Percentiles rank a stretch among this genome's conserved stretches.
These are phyloP conservation scores for Mucor racemosus DNA, from an alignment of 371 early-diverging fungal genomes.

Conservation along the genomic window DNA sequence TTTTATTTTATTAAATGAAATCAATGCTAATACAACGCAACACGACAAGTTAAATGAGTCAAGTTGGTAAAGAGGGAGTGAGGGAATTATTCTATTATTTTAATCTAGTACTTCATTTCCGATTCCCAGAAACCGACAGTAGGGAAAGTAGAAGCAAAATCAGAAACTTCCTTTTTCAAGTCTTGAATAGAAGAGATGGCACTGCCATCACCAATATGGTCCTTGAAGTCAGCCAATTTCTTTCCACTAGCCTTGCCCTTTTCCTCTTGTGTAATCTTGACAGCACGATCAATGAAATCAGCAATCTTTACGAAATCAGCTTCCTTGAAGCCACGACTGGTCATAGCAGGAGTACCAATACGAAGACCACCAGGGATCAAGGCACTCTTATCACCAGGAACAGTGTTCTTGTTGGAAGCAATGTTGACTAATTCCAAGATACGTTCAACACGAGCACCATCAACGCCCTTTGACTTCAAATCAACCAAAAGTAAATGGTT, in stretches of 20 bases:
- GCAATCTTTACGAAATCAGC: conserved; percentile 83
- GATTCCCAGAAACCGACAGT: conserved; percentile 78
- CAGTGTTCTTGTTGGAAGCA: conserved; percentile 94
- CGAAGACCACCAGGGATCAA: conserved; percentile 93
- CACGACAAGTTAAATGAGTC: too few species aligned
- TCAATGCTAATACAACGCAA: conserved; percentile 14
- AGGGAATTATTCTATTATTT: background rate
- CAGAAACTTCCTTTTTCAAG: conserved; percentile 87
- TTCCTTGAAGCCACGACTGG: conserved; percentile 90
- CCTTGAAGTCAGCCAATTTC: conserved; percentile 94
- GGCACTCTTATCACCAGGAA: conserved; percentile 89
- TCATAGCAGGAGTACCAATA: conserved; percentile 89
- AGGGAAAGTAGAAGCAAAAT: conserved; percentile 88
- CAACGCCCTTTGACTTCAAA: conserved; percentile 82
- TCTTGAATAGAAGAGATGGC: conserved; percentile 63
- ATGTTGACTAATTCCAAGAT: conserved; percentile 95
- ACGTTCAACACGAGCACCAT: conserved; percentile 92
- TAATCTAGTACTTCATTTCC: conserved; percentile 27
- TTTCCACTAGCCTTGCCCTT: conserved; percentile 77
- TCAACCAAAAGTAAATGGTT: conserved; percentile 96
- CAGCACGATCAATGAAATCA: conserved; percentile 85
- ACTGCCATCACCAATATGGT: conserved; percentile 39
- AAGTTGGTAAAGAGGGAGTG: background rate
- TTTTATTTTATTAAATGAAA: conserved; percentile 8
- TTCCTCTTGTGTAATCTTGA: conserved; percentile 68